Evolutionary conservation across 208 protist species (phyloP).

Genomic region (Borovskyia barvae): DNA sequence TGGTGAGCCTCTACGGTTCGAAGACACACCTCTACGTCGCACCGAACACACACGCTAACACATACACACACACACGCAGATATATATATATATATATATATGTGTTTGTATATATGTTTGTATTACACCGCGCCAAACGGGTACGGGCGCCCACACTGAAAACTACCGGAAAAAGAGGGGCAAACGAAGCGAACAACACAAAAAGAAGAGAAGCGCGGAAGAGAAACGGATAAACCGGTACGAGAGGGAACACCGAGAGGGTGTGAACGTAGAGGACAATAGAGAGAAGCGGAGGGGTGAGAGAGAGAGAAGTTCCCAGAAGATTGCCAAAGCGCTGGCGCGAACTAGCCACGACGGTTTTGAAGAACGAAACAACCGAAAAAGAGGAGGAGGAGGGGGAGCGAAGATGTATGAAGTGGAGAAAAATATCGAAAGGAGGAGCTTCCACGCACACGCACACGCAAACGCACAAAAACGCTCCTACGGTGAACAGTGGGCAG

Average conservation of each 20-base stretch:
- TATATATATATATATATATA: no score
- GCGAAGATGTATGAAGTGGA: not conserved
- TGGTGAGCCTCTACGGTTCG: no score
- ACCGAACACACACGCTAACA: not conserved
- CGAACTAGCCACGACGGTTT: not conserved
- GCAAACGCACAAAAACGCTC: not conserved
- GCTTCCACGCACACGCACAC: not conserved
- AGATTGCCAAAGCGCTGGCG: not conserved
- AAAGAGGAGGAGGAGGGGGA: not conserved
- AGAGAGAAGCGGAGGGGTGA: not conserved
- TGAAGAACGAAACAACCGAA: slow-evolving; percentile 1
- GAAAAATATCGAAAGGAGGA: not conserved
- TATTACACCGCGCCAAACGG: not conserved
- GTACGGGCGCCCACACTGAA: not conserved
- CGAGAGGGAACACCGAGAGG: not conserved
- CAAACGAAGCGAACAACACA: not conserved
- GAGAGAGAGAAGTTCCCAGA: not conserved
- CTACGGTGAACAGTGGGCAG: no score
- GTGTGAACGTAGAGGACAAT: slow-evolving; percentile 2
- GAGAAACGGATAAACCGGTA: not conserved
- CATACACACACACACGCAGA: no score
- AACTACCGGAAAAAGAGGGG: not conserved
- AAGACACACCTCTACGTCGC: no score
- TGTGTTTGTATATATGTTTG: no score
- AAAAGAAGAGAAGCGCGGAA: not conserved